A percentile compares a stretch with the other conserved stretches of the same genome.
Evolutionary conservation across 345 rosid genomes (phyloP).

Genomic region (Anastatica hierochuntica): DNA sequence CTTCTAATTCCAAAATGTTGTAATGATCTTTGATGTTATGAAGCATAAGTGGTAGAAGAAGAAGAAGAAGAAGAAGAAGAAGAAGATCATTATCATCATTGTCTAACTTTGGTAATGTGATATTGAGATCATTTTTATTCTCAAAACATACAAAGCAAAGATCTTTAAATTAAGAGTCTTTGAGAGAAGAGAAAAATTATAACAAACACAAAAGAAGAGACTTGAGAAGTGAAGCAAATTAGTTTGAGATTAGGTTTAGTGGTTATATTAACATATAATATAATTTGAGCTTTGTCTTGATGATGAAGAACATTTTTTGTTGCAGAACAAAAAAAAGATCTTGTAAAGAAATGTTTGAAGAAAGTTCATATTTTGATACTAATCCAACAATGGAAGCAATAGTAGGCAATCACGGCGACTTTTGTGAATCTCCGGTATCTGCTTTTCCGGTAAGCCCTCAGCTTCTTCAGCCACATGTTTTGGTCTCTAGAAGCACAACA

Average conservation of each 20-base stretch:
- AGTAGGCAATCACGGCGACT: conserved; percentile 4
- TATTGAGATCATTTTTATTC: not conserved
- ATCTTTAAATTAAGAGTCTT: not conserved
- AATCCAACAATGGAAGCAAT: conserved; percentile 26
- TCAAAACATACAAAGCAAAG: not conserved
- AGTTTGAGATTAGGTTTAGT: conserved; percentile 22
- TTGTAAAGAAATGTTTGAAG: conserved; percentile 41
- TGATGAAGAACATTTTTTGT: not conserved
- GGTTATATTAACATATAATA: not conserved
- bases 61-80: not conserved
- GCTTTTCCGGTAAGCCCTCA: conserved; percentile 3
- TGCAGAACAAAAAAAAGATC: conserved; percentile 6
- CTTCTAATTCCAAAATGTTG: not conserved
- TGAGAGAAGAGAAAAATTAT: too few relatives aligned
- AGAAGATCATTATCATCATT: not conserved
- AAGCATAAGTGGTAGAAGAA: not conserved
- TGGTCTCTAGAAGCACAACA: conserved; percentile 18
- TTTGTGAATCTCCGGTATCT: not conserved
- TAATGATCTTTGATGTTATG: not conserved
- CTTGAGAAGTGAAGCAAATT: conserved; percentile 7
- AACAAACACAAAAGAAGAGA: not conserved
- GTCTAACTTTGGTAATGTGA: conserved; percentile 6
- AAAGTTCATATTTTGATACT: conserved; percentile 38
- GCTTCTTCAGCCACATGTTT: conserved; percentile 12
- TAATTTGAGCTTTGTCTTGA: not conserved